Evolutionary conservation across 2,329 filamentous ascomycete species (phyloP).

Genomic region (Achaetomium macrosporum): DNA sequence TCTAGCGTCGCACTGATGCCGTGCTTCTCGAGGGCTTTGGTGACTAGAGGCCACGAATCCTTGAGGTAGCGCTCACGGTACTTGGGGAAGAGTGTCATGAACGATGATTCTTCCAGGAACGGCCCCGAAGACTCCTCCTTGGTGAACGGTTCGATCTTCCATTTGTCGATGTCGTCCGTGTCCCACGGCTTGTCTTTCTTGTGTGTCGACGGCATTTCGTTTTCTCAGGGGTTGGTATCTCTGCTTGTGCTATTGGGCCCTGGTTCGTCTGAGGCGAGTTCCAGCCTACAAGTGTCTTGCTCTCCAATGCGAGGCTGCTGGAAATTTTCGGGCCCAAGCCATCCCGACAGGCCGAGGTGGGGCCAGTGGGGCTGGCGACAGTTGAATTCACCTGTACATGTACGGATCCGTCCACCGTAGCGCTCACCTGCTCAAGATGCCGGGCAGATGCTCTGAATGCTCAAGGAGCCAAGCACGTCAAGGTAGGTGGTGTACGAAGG

Average conservation of each 20-base stretch:
- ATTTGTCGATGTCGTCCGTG: slow-evolving; percentile 95
- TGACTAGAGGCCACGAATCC: slow-evolving; percentile 89
- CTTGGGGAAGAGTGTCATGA: slow-evolving; percentile 83
- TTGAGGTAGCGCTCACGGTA: slow-evolving; percentile 93
- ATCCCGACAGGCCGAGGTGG: too few relatives aligned
- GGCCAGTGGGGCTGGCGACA: too few relatives aligned
- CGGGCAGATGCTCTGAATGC: too few relatives aligned
- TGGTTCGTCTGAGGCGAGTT: not conserved
- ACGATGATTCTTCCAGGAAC: slow-evolving; percentile 90
- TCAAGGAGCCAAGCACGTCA: too few relatives aligned
- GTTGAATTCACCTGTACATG: too few relatives aligned
- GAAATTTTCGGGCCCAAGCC: too few relatives aligned
- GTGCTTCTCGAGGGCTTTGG: slow-evolving; percentile 75
- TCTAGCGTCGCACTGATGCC: slow-evolving; percentile 90
- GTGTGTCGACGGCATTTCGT: slow-evolving; percentile 75
- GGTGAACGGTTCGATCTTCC: slow-evolving; percentile 86
- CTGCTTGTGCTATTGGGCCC: too few relatives aligned
- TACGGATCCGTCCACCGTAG: too few relatives aligned
- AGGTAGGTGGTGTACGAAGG: too few relatives aligned
- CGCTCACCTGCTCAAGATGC: too few relatives aligned
- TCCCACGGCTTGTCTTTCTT: slow-evolving; percentile 92
- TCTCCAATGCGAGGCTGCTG: too few relatives aligned
- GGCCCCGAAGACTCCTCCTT: slow-evolving; percentile 66
- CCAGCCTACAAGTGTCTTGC: too few relatives aligned
- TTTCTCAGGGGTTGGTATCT: not conserved